Base-by-base conservation (phyloP, 805 yeast genomes). In the Suhomyces kilbournensis region DNA sequence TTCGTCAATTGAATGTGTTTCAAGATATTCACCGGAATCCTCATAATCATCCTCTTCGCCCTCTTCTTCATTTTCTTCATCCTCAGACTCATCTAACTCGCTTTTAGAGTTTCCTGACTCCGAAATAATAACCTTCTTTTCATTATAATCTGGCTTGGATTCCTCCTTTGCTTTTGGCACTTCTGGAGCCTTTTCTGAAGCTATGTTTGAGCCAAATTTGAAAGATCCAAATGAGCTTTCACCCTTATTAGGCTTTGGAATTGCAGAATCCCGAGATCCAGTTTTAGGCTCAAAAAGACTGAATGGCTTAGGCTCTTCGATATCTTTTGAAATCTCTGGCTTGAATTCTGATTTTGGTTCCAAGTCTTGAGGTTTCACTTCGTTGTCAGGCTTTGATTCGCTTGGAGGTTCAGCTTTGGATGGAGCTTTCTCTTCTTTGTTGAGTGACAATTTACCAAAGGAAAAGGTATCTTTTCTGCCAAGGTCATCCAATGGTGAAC, bases 31-130 rank as follows among this genome's bases (percentile, higher is more conserved):
- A 17, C 40, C 49, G 17, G 42, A 32, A 15, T 52, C 55, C 34
- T 50, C 53, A 17, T 51, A 39, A 3, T 48, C 46, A 12, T 50
- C 54, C 14, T 46, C 49, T 15, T 44, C 49, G 12, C 5, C 30
- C 15, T 48, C 39, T 8, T 32, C 46, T 40, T 48, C 56, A 5
- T 42, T n/a, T 14, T 45, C 51, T 26, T 25, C 25, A 40, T 2
- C 15, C n/a, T n/a, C n/a, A 23, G 20, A 23, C 45, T 51, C 22
- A 25, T 23, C 40, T 6, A 8, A 35, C 42, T 38, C 42, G 15
- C 26, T 25, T n/a, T 28, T 42, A 8, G 14, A 22, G 17, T 28
- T 38, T n/a, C 32, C 42, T 22, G 15, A 38, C 20, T 38, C 42
- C 22, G 22, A 17, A 38, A 32, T 7, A 4, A 14, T 5, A 14